These are phyloP conservation scores for Lipomyces mesembrius DNA, from an alignment of 805 yeast species.

Conservation along the genomic window DNA sequence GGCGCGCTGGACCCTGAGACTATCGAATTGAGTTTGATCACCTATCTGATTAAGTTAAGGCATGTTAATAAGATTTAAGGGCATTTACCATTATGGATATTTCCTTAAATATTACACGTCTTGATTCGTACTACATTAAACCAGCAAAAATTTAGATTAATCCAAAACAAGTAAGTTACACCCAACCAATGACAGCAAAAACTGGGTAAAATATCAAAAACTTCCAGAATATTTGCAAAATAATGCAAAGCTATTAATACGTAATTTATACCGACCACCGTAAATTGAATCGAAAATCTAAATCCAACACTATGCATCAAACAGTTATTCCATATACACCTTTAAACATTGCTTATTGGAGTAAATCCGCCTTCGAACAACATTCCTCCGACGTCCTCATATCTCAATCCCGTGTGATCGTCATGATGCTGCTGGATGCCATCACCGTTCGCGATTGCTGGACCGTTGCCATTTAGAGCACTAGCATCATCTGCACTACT, in stretches of 20 bases:
- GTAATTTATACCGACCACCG: not conserved
- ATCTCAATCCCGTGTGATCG: conserved; percentile 6
- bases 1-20: not conserved
- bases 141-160: not conserved
- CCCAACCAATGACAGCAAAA: not conserved
- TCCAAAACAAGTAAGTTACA: not conserved
- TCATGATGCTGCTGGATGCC: not conserved
- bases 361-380: conserved; percentile 13
- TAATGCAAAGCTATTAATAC: not conserved
- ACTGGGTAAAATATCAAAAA: not conserved
- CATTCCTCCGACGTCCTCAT: conserved; percentile 11
- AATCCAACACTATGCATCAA: not conserved
- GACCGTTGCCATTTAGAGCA: conserved; percentile 4
- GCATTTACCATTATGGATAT: not conserved
- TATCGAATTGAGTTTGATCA: too few relatives aligned
- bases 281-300: too few relatives aligned
- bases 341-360: conserved; percentile 7
- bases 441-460: not conserved
- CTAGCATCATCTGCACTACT: conserved; percentile 21
- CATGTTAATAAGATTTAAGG: too few relatives aligned
- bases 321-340: not conserved
- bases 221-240: not conserved
- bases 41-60: too few relatives aligned
- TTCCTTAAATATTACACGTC: not conserved
- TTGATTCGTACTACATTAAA: not conserved